Base-by-base conservation (phyloP, 768 basidiomycete species). In the Phlegmacium glaucopus region DNA sequence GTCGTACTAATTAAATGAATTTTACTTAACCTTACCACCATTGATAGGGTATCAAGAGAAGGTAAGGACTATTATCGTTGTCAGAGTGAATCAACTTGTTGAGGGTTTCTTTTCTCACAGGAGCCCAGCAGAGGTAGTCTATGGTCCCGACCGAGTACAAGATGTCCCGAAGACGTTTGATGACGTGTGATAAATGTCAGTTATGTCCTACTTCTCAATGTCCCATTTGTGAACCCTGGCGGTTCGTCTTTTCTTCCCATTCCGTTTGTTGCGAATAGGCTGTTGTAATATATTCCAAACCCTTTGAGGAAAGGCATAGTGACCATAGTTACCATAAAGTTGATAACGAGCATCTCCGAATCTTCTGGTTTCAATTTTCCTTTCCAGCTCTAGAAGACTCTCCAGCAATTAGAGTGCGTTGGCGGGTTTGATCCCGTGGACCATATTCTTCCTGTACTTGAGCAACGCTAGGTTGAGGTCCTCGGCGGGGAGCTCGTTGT, bases 21-120 rank as follows among this genome's bases (percentile, higher is more conserved):
- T 15, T 10, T 29, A 3, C 25, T 29, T 15, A 25, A 34, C 35
- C 9, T 35, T 29, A 6, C 22, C 22, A 16, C 10, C 18, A 18
- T 37, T 17, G 35, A 25, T 38, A 74, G 74, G 73, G 66, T 9
- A 41, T 43, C 15, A 69, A 74, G 55, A 67, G 68, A 40, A 64
- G 68, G 74, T 66, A 54, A 48, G 53, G 13, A 9, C 12, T 8
- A 27, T 47, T 8, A 40, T 4, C 25, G 40, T 44, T 27, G 13
- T 15, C n/a, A 16, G 13, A 25, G 28, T 13, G 1, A 2, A 22
- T 22, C 22, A 22, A 22, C 5, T 2, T 5, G 5, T 22, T 25
- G 37, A 26, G 30, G 17, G 28, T 6, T 44, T 40, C 16, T 18
- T 28, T 12, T 16, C 32, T 9, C 34, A 9, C 15, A 72, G 72